A percentile compares a stretch with the other conserved stretches of the same genome.
Conservation (phyloP, 176 grass and related monocot species). For the Puya raimondii region DNA sequence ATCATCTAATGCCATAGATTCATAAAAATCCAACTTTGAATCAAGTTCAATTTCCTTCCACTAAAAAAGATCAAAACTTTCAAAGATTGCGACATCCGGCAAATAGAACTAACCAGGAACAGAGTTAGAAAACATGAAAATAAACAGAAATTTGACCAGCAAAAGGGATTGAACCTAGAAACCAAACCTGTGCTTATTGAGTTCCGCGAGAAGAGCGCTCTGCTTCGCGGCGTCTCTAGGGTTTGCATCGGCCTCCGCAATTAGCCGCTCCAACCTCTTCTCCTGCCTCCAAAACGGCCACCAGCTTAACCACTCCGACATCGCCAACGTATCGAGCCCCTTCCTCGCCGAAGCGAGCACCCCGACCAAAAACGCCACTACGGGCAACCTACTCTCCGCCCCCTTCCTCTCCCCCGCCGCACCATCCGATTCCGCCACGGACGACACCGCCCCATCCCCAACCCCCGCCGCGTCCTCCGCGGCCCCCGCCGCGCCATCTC, state of each 20-base stretch:
- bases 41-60: too few species aligned
- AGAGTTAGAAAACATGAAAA: neutral
- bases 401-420: slow-evolving; percentile 30
- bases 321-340: slow-evolving; percentile 42
- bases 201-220: slow-evolving; percentile 73
- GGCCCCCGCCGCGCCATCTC: neutral
- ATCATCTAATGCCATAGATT: too few species aligned
- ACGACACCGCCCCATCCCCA: neutral
- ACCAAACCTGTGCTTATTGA: slow-evolving; percentile 79
- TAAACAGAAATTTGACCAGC: neutral
- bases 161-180: neutral
- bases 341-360: slow-evolving; percentile 34
- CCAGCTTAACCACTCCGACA: slow-evolving; percentile 67
- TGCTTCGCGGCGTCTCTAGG: slow-evolving; percentile 69
- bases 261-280: slow-evolving; percentile 47
- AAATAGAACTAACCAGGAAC: neutral
- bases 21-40: too few species aligned
- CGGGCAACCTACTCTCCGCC: slow-evolving; percentile 29
- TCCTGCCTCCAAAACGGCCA: slow-evolving; percentile 84
- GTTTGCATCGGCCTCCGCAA: slow-evolving; percentile 84
- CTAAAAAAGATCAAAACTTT: neutral
- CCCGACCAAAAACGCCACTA: slow-evolving; percentile 27
- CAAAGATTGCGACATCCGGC: neutral
- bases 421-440: slow-evolving; percentile 2
- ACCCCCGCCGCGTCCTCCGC: slow-evolving; percentile 1